phyloP scores from a whole-genome alignment of 176 grass and related monocot genomes.

The sorghum (Sorghum bicolor) region Sorghum_bicolor_NCBIv3 NC_012878.2:2773501-2774000 shows the following conservation, averaged over 20 bases:
- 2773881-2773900: conserved; percentile 49
- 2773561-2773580: conserved; percentile 46
- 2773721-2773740: conserved; percentile 54
- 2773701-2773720: conserved; percentile 66
- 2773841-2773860: conserved; percentile 75
- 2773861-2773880: conserved; percentile 64
- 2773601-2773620: conserved; percentile 51
- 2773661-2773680: conserved; percentile 41
- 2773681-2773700: conserved; percentile 64
- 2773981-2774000: conserved; percentile 72
- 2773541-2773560: conserved; percentile 48
- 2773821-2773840: conserved; percentile 45
- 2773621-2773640: conserved; percentile 57
- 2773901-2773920: conserved; percentile 68
- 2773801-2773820: conserved; percentile 48
- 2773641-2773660: conserved; percentile 58
- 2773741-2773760: conserved; percentile 75
- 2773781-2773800: conserved; percentile 48
- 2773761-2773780: conserved; percentile 48
- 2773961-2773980: conserved; percentile 67
- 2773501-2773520: conserved; percentile 41
- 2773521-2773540: conserved; percentile 69
- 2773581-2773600: conserved; percentile 78
- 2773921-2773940: conserved; percentile 72
- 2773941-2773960: conserved; percentile 81